Evolutionary conservation across 345 rosid genomes (phyloP).

Genomic region (Lepidium didymum): DNA sequence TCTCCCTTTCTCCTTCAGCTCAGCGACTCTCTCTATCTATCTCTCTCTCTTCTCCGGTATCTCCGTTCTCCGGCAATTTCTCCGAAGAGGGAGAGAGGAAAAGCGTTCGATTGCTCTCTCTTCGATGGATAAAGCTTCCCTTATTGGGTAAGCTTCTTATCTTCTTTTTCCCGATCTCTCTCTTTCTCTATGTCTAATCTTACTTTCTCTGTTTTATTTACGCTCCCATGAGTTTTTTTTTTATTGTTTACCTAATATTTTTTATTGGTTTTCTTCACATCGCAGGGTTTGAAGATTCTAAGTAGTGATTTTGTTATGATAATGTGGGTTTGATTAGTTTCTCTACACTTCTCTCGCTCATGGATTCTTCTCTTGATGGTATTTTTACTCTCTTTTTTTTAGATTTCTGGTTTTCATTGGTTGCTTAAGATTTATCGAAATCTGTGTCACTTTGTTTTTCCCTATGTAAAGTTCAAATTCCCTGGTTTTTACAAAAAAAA

Average conservation of each 20-base stretch:
- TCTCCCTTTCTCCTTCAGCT: background rate
- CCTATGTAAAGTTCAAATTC: slow-evolving; percentile 2
- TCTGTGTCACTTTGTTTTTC: slow-evolving; percentile 2
- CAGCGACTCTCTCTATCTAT: background rate
- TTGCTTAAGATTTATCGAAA: slow-evolving; percentile 22
- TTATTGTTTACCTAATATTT: background rate
- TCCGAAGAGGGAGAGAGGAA: slow-evolving; percentile 23
- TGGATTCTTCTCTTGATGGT: slow-evolving; percentile 31
- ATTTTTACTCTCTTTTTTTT: background rate
- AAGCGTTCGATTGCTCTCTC: background rate
- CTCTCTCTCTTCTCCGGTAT: slow-evolving; percentile 16
- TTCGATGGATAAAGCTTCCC: background rate
- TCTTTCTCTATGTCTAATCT: slow-evolving; percentile 1
- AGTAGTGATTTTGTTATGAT: background rate
- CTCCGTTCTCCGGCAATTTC: slow-evolving; percentile 10
- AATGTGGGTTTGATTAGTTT: slow-evolving; percentile 28
- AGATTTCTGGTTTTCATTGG: slow-evolving; percentile 16
- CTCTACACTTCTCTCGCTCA: slow-evolving; percentile 1
- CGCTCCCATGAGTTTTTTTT: background rate
- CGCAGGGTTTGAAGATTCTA: slow-evolving; percentile 20
- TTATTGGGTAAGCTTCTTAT: slow-evolving; percentile 16
- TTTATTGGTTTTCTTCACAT: background rate
- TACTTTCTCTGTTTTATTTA: slow-evolving; percentile 4
- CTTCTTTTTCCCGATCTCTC: slow-evolving; percentile 19
- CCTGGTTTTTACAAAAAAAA: background rate